Conservation (phyloP, 805 yeast species). For the Candida stauntonica region DNA sequence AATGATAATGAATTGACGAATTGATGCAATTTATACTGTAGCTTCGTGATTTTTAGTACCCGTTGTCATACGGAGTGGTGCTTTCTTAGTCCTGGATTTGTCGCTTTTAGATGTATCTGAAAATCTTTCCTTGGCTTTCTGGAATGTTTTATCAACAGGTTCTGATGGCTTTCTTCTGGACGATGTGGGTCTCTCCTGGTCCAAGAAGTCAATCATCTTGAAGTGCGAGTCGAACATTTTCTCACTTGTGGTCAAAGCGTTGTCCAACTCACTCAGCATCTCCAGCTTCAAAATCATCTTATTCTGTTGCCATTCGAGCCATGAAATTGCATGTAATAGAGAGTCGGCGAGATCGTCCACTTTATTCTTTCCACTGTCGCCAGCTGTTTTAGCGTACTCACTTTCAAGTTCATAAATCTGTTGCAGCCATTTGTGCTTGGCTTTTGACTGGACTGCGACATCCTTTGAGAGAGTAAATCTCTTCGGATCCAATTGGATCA, state of each 20-base stretch:
- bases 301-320: conserved; percentile 26
- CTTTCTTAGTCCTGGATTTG: too few relatives aligned
- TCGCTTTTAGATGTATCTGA: too few relatives aligned
- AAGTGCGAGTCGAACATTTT: conserved; percentile 15
- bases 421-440: conserved; percentile 18
- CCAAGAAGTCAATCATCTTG: conserved; percentile 3
- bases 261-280: conserved; percentile 16
- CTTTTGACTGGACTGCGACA: conserved; percentile 5
- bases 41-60: too few relatives aligned
- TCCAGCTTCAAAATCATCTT: conserved; percentile 21
- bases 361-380: conserved; percentile 13
- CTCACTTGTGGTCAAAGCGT: conserved; percentile 16
- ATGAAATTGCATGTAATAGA: conserved; percentile 22
- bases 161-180: neutral
- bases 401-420: conserved; percentile 11
- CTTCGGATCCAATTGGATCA: conserved; percentile 9
- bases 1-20: neutral
- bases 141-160: neutral
- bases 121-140: too few relatives aligned
- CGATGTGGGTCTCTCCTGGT: neutral
- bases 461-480: conserved; percentile 13
- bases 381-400: conserved; percentile 4
- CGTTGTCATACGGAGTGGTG: too few relatives aligned
- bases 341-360: conserved; percentile 27
- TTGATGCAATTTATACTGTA: neutral